Evolutionary conservation across 495 filamentous ascomycete species (phyloP).

Genomic region (Neurospora intermedia): DNA sequence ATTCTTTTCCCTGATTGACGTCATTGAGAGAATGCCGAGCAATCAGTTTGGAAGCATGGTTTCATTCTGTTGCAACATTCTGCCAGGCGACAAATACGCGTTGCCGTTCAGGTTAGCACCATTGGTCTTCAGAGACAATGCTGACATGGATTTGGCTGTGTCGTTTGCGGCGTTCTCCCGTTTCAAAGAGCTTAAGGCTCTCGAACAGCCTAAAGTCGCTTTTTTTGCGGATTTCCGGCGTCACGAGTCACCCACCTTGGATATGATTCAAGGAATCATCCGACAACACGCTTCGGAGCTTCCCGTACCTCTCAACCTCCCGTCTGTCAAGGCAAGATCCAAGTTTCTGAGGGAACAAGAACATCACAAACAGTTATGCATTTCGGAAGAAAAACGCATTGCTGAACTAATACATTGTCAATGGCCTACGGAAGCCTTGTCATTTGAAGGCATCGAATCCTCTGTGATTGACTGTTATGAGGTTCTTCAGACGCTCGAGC

Average conservation of each 20-base stretch:
- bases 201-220: neutral
- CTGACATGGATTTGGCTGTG: neutral
- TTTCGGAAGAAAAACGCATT: neutral
- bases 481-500: neutral
- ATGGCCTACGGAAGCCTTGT: neutral
- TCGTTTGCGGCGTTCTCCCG: neutral
- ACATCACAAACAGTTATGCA: neutral
- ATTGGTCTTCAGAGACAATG: neutral
- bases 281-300: neutral
- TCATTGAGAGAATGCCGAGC: neutral
- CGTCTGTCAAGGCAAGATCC: neutral
- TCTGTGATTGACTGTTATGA: neutral
- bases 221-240: neutral
- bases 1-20: neutral
- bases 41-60: constrained; percentile 1
- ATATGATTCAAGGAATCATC: neutral
- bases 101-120: constrained; percentile 1
- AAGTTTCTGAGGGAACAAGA: neutral
- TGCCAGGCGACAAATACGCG: neutral
- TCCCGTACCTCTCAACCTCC: neutral
- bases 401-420: neutral
- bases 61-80: neutral
- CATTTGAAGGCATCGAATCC: neutral
- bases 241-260: neutral
- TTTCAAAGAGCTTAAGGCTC: neutral